These are phyloP conservation scores for Monosporascus ibericus DNA, from an alignment of 2,329 filamentous ascomycete species.

Conservation along the genomic window DNA sequence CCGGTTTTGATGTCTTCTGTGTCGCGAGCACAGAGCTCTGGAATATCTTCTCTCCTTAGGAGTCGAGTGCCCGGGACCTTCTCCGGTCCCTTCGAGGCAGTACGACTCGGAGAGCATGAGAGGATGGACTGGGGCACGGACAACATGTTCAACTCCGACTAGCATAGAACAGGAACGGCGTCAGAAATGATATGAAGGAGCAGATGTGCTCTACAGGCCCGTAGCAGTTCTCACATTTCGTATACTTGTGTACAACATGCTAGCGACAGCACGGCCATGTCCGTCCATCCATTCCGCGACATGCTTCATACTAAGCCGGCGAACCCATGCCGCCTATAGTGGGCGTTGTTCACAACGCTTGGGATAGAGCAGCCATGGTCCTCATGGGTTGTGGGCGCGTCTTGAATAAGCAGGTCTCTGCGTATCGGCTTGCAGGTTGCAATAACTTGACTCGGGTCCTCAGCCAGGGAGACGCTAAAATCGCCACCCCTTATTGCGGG, in stretches of 20 bases:
- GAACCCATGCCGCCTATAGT: slow-evolving; percentile 11
- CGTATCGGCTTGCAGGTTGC: slow-evolving; percentile 15
- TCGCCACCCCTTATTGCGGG: slow-evolving; percentile 6
- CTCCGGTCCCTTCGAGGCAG: not conserved
- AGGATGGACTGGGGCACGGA: slow-evolving; percentile 7
- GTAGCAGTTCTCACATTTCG: slow-evolving; percentile 4
- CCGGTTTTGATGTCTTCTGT: slow-evolving; percentile 3
- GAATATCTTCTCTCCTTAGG: slow-evolving; percentile 6
- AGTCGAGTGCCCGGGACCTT: slow-evolving; percentile 4
- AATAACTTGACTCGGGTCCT: slow-evolving; percentile 6
- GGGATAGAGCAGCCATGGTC: slow-evolving; percentile 12
- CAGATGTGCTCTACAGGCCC: no score
- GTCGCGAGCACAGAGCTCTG: slow-evolving; percentile 9
- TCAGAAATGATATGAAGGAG: not conserved
- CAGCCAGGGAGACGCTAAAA: slow-evolving; percentile 6
- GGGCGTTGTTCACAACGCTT: slow-evolving; percentile 9
- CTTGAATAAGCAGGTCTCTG: slow-evolving; percentile 10
- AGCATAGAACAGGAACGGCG: slow-evolving; percentile 9
- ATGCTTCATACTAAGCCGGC: slow-evolving; percentile 8
- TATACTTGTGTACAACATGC: slow-evolving; percentile 14
- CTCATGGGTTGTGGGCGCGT: not conserved
- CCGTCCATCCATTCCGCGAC: slow-evolving; percentile 15
- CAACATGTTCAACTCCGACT: slow-evolving; percentile 8
- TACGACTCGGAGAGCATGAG: not conserved
- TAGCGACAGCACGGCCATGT: slow-evolving; percentile 9